Evolutionary conservation across 441 rosid genomes (phyloP), one percentile per base, ranked within the genome.

Genomic region (Bocquillonia castaneifolia): DNA sequence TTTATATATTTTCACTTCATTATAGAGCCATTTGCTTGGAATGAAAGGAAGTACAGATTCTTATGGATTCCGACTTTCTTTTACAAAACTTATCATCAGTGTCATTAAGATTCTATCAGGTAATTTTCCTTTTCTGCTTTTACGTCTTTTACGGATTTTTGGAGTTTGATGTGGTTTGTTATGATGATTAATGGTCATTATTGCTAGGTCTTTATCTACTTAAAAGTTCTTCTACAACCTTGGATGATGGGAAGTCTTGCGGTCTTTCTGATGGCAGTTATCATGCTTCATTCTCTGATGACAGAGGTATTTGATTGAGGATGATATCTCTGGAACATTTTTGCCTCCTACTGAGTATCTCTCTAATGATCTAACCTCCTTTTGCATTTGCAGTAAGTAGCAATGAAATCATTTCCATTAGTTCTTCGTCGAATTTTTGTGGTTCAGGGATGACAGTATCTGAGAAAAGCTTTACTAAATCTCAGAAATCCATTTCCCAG

Each of bases 61-160:
- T 69, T 77, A 48, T 66, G 84, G 89, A 66, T 63, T 76, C 45
- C 71, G 51, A 44, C 39, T 80, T 50, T 85, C 88, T 79, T 90
- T 88, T 75, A 78, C 84, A 29, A 80, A 82, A 78, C 84, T 86
- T 47, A 67, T 84, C 61, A 70, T 91, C 39, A 82, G 84, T 71
- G 71, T 79, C 71, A 84, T 90, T 78, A 83, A 90, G 81, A 84
- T 84, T 72, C 83, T 94, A 53, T 94, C 99, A 74, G 90, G 99
- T 95, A 79, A 29, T 45, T 52, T 34, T 58, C 32, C 63, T 37
- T 57, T 54, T 25, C 22, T 54, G n/a, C n/a, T 52, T 54, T 55
- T 57, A 25, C 17, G 37, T 20, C 3, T 39, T 37, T 47, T 63
- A 14, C 3, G 60, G 42, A 58, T 63, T 32, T 59, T 25, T 17